These are phyloP conservation scores for Metarhizium brunneum DNA, from an alignment of 2,329 filamentous ascomycete species.

Conservation along the genomic window DNA sequence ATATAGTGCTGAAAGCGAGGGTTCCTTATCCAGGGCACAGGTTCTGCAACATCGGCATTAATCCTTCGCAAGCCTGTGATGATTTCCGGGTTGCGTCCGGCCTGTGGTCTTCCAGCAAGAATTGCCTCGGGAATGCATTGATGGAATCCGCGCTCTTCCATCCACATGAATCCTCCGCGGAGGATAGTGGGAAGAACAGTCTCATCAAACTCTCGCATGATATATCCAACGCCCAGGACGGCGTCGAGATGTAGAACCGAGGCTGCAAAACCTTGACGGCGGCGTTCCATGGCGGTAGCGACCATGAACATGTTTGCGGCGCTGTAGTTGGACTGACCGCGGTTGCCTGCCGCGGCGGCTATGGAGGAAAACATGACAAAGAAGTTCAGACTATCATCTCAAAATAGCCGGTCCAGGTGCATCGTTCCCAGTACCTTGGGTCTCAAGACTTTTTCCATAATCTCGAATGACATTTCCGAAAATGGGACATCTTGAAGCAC, in stretches of 20 bases:
- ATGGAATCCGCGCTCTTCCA: no score
- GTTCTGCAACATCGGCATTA: no score
- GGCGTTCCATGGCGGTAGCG: slow-evolving; percentile 24
- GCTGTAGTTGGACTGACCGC: slow-evolving; percentile 29
- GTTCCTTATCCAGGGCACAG: no score
- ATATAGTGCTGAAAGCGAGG: no score
- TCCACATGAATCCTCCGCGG: slow-evolving; percentile 8
- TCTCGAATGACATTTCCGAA: neutral
- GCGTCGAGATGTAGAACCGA: slow-evolving; percentile 28
- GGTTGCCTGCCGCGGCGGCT: slow-evolving; percentile 20
- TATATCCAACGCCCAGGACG: slow-evolving; percentile 26
- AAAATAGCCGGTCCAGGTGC: neutral
- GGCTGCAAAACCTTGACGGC: slow-evolving; percentile 26
- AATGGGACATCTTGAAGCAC: neutral
- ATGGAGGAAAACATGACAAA: slow-evolving; percentile 25
- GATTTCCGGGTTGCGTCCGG: no score
- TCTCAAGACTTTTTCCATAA: no score
- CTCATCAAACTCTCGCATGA: neutral
- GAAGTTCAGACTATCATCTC: slow-evolving; percentile 19
- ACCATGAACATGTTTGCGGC: slow-evolving; percentile 27
- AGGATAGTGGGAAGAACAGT: no score
- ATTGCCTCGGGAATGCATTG: no score
- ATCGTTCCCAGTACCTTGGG: no score
- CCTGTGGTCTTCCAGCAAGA: no score
- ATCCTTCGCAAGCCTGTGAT: no score